A percentile compares a stretch with the other conserved stretches of the same genome.
Conservation (phyloP, 805 yeast species). For the Myxozyma sirexii region DNA sequence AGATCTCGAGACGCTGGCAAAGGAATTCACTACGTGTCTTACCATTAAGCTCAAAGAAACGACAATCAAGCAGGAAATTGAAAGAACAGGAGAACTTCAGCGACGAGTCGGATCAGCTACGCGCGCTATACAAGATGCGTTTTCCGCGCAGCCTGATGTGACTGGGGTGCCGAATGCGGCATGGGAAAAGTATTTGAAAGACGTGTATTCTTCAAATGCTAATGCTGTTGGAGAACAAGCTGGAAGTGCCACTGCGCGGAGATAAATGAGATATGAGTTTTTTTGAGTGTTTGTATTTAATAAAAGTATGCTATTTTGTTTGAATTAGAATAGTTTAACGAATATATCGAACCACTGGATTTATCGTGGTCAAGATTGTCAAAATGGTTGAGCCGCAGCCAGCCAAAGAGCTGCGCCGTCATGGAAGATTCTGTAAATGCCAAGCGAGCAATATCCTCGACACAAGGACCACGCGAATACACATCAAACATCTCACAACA, state of each 20-base stretch:
- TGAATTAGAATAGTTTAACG: too few relatives aligned
- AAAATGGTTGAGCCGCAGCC: too few relatives aligned
- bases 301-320: not conserved
- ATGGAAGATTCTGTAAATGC: too few relatives aligned
- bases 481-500: too few relatives aligned
- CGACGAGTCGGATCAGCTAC: conserved; percentile 31
- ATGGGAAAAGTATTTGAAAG: conserved; percentile 22
- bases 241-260: not conserved
- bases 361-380: too few relatives aligned
- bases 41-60: conserved; percentile 57
- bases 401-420: not conserved
- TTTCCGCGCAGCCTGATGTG: not conserved
- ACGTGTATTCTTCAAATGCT: not conserved
- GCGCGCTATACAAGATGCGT: conserved; percentile 16
- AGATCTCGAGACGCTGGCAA: conserved; percentile 38
- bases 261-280: not conserved
- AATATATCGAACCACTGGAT: too few relatives aligned
- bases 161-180: conserved; percentile 2
- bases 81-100: conserved; percentile 53
- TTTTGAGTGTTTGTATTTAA: too few relatives aligned
- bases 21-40: conserved; percentile 49
- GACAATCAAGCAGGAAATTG: conserved; percentile 70
- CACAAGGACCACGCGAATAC: too few relatives aligned
- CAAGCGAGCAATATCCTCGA: too few relatives aligned
- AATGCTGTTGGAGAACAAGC: not conserved